These are phyloP conservation scores for Ceratobasidium sp. DNA, from an alignment of 1,284 basidiomycete genomes.

Conservation along the genomic window DNA sequence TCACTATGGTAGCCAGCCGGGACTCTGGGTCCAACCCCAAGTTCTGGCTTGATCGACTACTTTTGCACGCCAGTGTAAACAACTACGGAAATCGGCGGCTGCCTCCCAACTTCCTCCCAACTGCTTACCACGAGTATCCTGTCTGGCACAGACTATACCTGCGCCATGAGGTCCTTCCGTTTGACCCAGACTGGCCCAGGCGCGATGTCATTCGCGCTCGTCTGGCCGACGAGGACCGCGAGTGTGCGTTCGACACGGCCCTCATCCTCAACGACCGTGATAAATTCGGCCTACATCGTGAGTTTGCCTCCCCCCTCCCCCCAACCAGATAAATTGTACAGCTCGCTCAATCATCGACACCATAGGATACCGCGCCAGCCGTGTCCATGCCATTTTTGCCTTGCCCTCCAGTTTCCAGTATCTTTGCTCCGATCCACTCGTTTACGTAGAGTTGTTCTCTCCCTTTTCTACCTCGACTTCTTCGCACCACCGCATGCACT, in stretches of 20 bases:
- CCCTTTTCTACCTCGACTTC: not conserved
- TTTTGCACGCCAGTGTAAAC: too few species aligned
- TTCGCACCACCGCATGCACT: not conserved
- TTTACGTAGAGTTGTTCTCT: slow-evolving; percentile 2
- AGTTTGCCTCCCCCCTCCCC: slow-evolving; percentile 44
- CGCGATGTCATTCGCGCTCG: slow-evolving; percentile 28
- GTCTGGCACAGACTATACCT: slow-evolving; percentile 38
- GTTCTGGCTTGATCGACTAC: too few species aligned
- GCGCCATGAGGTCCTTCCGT: not conserved
- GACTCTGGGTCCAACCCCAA: too few species aligned
- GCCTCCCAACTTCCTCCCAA: not conserved
- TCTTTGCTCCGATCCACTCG: not conserved
- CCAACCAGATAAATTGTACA: too few species aligned
- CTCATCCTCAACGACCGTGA: not conserved
- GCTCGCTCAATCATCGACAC: too few species aligned
- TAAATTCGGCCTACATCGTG: not conserved
- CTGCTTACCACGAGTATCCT: not conserved
- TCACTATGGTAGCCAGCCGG: too few species aligned
- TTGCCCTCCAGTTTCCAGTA: not conserved
- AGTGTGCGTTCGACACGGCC: slow-evolving; percentile 38
- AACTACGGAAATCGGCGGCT: not conserved
- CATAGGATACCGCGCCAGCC: not conserved
- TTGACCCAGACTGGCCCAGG: not conserved
- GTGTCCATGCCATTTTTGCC: not conserved
- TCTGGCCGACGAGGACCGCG: slow-evolving; percentile 45